These are phyloP conservation scores for Salix suchowensis DNA, from an alignment of 345 rosid species.

Conservation along the genomic window DNA sequence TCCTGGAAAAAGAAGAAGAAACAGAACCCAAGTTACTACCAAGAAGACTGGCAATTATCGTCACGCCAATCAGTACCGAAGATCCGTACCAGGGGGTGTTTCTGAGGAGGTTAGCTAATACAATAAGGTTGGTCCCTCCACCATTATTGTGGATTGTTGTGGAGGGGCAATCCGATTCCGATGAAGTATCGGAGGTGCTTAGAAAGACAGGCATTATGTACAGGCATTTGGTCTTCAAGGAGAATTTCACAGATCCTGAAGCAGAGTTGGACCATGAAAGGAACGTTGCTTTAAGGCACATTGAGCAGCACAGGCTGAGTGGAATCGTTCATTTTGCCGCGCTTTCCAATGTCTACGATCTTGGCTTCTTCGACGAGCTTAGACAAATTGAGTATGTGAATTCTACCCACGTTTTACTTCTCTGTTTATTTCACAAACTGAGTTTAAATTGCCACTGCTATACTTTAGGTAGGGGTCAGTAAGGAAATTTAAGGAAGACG, in stretches of 20 bases:
- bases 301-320: slow-evolving; percentile 64
- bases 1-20: slow-evolving; percentile 4
- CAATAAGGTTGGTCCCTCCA: slow-evolving; percentile 53
- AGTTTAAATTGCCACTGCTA: background rate
- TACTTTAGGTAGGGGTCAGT: background rate
- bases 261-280: slow-evolving; percentile 71
- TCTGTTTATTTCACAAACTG: background rate
- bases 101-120: slow-evolving; percentile 63
- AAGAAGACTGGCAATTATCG: slow-evolving; percentile 50
- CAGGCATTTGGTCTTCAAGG: slow-evolving; percentile 63
- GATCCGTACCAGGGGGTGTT: slow-evolving; percentile 40
- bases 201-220: slow-evolving; percentile 82
- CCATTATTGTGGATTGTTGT: slow-evolving; percentile 83
- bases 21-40: slow-evolving; percentile 16
- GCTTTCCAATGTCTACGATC: slow-evolving; percentile 70
- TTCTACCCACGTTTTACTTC: background rate
- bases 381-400: slow-evolving; percentile 68
- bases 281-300: slow-evolving; percentile 70
- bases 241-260: slow-evolving; percentile 57
- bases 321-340: slow-evolving; percentile 86
- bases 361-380: slow-evolving; percentile 72
- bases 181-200: slow-evolving; percentile 40
- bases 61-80: slow-evolving; percentile 51
- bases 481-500: background rate
- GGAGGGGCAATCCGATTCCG: slow-evolving; percentile 43